phyloP scores from a whole-genome alignment of 2,329 filamentous ascomycete genomes.

The Fonsecaea erecta region DNA sequence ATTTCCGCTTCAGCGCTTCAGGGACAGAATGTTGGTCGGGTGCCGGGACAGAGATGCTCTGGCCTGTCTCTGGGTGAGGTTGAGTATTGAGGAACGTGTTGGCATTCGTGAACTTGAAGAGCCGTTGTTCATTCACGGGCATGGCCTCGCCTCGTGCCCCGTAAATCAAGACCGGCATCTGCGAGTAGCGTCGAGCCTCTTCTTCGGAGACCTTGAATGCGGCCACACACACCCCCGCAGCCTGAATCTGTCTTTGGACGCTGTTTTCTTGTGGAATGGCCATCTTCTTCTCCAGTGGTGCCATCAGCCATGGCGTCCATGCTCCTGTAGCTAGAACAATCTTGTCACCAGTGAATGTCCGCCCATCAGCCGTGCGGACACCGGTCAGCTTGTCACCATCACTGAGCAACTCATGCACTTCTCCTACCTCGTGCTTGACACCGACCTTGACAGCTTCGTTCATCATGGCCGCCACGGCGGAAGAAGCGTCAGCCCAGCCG shows the following conservation, averaged over 20 bases:
- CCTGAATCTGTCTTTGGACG: conserved; percentile 59
- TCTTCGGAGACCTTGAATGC: conserved; percentile 59
- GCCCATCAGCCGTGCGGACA: conserved; percentile 55
- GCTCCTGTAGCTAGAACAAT: conserved; percentile 62
- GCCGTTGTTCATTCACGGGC: conserved; percentile 54
- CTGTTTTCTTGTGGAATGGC: conserved; percentile 54
- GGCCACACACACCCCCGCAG: conserved; percentile 64
- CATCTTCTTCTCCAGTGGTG: conserved; percentile 53
- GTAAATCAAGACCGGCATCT: conserved; percentile 61
- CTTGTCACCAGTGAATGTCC: conserved; percentile 56
- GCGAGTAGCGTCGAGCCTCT: conserved; percentile 55
- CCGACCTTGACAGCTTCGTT: conserved; percentile 51
- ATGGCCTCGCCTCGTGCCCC: conserved; percentile 54
- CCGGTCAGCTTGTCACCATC: conserved; percentile 47
- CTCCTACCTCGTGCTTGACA: conserved; percentile 52
- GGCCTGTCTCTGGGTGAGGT: conserved; percentile 53
- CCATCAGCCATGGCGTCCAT: conserved; percentile 60
- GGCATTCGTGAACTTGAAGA: conserved; percentile 67
- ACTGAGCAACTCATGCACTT: conserved; percentile 52
- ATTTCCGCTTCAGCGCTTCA: conserved; percentile 51
- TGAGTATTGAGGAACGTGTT: conserved; percentile 62
- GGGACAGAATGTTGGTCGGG: conserved; percentile 52
- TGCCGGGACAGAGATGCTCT: conserved; percentile 58
- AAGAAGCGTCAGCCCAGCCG: conserved; percentile 59
- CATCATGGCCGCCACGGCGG: conserved; percentile 53